These are phyloP conservation scores for Pseudogymnoascus sp. DNA, from an alignment of 2,329 filamentous ascomycete genomes.

Conservation along the genomic window DNA sequence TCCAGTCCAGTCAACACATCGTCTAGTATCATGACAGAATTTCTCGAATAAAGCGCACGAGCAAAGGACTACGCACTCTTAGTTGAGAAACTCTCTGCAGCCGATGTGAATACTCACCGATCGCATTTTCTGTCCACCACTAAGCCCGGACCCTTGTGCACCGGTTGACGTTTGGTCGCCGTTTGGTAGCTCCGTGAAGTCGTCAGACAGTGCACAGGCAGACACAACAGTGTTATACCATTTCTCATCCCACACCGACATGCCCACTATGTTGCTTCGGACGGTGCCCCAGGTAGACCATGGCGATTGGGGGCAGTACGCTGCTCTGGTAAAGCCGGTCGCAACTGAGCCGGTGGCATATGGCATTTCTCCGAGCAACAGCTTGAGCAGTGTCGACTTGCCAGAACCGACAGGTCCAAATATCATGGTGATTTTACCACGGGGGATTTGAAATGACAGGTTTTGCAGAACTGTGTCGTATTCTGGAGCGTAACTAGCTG, in stretches of 20 bases:
- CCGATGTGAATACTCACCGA: not conserved
- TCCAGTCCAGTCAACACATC: conserved; percentile 21
- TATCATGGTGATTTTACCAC: conserved; percentile 11
- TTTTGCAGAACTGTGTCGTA: not conserved
- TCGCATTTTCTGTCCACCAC: conserved; percentile 16
- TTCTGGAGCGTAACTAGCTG: not conserved
- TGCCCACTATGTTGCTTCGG: conserved; percentile 13
- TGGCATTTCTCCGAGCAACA: conserved; percentile 34
- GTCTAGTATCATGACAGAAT: conserved; percentile 16
- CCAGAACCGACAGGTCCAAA: conserved; percentile 42
- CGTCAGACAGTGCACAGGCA: conserved; percentile 17
- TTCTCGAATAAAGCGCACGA: conserved; percentile 18
- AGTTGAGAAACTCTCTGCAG: not conserved
- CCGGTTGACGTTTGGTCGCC: conserved; percentile 23
- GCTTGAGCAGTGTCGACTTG: conserved; percentile 43
- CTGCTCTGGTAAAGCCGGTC: conserved; percentile 37
- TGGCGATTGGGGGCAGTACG: conserved; percentile 20
- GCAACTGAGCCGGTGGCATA: not conserved
- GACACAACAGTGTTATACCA: conserved; percentile 17
- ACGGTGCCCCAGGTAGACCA: conserved; percentile 17
- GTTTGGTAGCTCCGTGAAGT: conserved; percentile 21
- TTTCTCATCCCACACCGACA: conserved; percentile 10
- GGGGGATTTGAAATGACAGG: not conserved
- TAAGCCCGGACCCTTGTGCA: conserved; percentile 22
- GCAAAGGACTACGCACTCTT: conserved; percentile 15